Evolutionary conservation across 2,329 filamentous ascomycete genomes (phyloP).

Genomic region (Penicillium brasilianum): DNA sequence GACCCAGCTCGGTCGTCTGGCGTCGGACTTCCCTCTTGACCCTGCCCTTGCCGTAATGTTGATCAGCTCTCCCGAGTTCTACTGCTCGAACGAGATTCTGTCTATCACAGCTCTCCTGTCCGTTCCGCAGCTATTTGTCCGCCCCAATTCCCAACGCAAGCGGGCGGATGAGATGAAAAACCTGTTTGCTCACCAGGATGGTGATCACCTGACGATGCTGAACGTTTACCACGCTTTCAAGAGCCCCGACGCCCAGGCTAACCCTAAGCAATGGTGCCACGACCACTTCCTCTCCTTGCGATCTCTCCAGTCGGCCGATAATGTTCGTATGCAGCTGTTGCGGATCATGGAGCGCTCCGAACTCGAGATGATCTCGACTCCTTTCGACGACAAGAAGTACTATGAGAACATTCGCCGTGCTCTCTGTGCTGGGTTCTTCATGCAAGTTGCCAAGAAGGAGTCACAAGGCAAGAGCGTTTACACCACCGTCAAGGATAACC

Average conservation of each 20-base stretch:
- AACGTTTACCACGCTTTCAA: constrained; percentile 99
- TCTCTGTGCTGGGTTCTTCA: constrained; percentile 94
- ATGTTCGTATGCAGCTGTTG: constrained; percentile 87
- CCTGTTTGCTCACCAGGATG: constrained; percentile 88
- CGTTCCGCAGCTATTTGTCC: constrained; percentile 90
- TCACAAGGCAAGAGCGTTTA: constrained; percentile 81
- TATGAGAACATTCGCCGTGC: constrained; percentile 96
- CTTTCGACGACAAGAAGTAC: constrained; percentile 95
- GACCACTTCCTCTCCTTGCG: constrained; percentile 93
- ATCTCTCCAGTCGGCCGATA: constrained; percentile 89
- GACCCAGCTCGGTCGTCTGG: constrained; percentile 80
- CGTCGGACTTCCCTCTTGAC: constrained; percentile 94
- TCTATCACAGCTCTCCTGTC: constrained; percentile 93
- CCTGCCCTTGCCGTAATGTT: constrained; percentile 96
- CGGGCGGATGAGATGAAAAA: constrained; percentile 97
- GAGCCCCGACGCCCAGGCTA: constrained; percentile 68
- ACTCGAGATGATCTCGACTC: constrained; percentile 83
- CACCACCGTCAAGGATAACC: constrained; percentile 94
- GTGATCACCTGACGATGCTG: constrained; percentile 92
- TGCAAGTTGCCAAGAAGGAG: constrained; percentile 98
- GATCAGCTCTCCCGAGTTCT: constrained; percentile 95
- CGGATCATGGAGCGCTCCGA: constrained; percentile 95
- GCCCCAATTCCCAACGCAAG: constrained; percentile 82
- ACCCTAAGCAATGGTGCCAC: constrained; percentile 91
- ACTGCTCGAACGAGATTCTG: constrained; percentile 97